Evolutionary conservation across 768 basidiomycete genomes (phyloP), one percentile per base, ranked within the genome.

Genomic region (Tricholoma bakamatsutake): DNA sequence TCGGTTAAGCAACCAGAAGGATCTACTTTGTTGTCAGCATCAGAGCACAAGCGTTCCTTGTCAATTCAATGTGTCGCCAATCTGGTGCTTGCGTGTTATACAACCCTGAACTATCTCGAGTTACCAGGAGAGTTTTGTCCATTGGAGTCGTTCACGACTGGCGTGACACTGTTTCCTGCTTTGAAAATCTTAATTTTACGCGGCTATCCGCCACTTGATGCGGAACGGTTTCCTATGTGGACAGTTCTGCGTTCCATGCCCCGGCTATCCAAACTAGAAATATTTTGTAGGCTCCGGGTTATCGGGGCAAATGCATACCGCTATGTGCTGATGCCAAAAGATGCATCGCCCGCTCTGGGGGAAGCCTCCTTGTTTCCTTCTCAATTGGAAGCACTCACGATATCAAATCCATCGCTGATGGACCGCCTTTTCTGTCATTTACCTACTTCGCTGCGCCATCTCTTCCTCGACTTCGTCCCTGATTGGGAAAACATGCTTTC

Each of bases 401-500:
- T 60, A 21, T 50, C 59, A 27, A 57, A 60, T 33, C 59, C 59
- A 27, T 33, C 50, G 34, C 46, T 60, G 51, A 21, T 34, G 18
- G 59, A 60, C n/a, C 51, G 28, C 30, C 18, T 57, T 8, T 60
- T 60, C 53, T 17, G 15, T 5, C 56, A 57, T 34, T 35, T 60
- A 1, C 59, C 59, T 6, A 39, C 47, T 17, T 57, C 49, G 24
- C 42, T 60, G 24, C 35, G 34, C 21, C 52, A 18, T 45, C 55
- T 60, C 15, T 57, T 50, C 28, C 56, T 60, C n/a, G 59, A 60
- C 53, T 60, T 60, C 28, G 37, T 60, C 17, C 59, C 59, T 33
- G 59, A 60, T 42, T 60, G 56, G 59, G 59, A 60, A 31, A 57
- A 55, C 30, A 52, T 57, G 53, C 49, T 57, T 27, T 52, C 56